Evolutionary conservation across 768 basidiomycete species (phyloP), one percentile per base, ranked within the genome.

Genomic region (Pleurotus citrinopileatus): DNA sequence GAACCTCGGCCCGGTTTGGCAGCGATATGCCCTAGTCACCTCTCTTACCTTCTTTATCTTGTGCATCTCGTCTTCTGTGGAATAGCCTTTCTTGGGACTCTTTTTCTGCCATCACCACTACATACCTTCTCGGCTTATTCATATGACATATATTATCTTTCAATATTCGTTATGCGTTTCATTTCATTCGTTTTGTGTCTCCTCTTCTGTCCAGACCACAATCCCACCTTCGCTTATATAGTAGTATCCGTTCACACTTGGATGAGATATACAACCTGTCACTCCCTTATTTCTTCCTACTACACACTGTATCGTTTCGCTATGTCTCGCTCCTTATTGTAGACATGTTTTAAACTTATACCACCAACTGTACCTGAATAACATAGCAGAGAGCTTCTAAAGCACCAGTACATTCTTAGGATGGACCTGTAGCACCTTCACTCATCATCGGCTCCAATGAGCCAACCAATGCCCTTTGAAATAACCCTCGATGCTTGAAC

Each of bases 381-480:
- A 47, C 20, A 17, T 19, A 15, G 15, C 45, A 9, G 27, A 15
- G 12, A 12, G 25, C n/a, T 28, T 27, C n/a, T n/a, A n/a, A n/a
- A n/a, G n/a, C n/a, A n/a, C n/a, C n/a, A n/a, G n/a, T n/a, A n/a
- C n/a, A n/a, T n/a, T n/a, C n/a, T n/a, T n/a, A n/a, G n/a, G n/a
- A n/a, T n/a, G n/a, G n/a, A n/a, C n/a, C n/a, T n/a, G 27, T 51
- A 36, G 15, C n/a, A n/a, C n/a, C n/a, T n/a, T 57, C 60, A 59
- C 60, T 71, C 66, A 44, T 84, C 87, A 56, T 94, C 94, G 10
- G 85, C 89, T 37, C 96, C 96, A 54, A 98, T 85, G 25, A 98
- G 75, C 96, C 96, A 98, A 25, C 95, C 95, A 50, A 98, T 91
- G 6, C 96, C 96, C 63, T 88, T 87, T 32, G 91, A 89, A 37